These are phyloP conservation scores for Epicoccum nigrum DNA, from an alignment of 2,329 filamentous ascomycete species.

Conservation along the genomic window DNA sequence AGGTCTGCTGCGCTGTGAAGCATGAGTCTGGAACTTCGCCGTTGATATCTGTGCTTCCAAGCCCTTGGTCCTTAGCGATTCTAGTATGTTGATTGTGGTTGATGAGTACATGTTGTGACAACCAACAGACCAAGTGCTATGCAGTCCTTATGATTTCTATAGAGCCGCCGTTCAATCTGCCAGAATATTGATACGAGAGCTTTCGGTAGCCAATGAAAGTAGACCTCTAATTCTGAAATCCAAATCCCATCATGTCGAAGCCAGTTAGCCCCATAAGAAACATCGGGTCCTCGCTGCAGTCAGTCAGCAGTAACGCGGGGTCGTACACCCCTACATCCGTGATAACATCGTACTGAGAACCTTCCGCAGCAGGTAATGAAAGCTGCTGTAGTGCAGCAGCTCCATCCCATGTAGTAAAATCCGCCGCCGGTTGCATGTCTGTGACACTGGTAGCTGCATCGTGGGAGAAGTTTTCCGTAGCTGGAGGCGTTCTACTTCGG, in stretches of 20 bases:
- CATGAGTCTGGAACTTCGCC: background rate
- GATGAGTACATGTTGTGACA: no score
- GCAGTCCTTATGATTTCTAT: no score
- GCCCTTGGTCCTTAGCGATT: no score
- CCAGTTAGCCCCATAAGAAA: conserved; percentile 10
- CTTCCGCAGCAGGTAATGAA: background rate
- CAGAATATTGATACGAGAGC: no score
- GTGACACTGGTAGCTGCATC: background rate
- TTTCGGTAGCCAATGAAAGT: no score
- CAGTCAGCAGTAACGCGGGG: background rate
- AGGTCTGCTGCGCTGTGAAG: background rate
- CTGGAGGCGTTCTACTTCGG: background rate
- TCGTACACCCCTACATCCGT: background rate
- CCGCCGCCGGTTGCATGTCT: background rate
- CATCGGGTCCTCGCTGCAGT: background rate
- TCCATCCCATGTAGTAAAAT: conserved; percentile 2
- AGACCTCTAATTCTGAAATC: background rate
- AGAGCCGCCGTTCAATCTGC: no score
- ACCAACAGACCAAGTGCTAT: no score
- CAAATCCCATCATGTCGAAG: conserved; percentile 14
- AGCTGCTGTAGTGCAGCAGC: conserved; percentile 4
- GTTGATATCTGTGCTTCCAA: no score
- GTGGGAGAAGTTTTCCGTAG: background rate
- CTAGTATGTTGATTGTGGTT: no score
- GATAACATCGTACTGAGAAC: background rate